Base-by-base conservation (phyloP, 805 yeast species). In the Cyberlindnera sargentensis region DNA sequence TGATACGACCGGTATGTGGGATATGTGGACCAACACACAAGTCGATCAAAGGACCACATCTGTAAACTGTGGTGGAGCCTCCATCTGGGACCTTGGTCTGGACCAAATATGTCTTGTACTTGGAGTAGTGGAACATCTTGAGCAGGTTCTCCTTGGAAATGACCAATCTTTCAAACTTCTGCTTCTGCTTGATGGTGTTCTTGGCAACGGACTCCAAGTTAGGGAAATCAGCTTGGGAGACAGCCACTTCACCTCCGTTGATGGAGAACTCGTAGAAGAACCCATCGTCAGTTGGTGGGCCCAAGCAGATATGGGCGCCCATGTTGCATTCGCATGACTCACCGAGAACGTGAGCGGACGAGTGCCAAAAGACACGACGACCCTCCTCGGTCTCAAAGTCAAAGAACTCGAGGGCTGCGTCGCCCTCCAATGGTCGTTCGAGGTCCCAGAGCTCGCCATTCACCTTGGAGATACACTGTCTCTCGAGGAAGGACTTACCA, bases 241-340 rank as follows among this genome's bases (percentile, higher is more conserved):
- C 90, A 11, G 74, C 84, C 44, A 76, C 74, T 52, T 82, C 81
- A 50, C 82, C 80, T 56, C 91, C 90, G 47, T 78, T 75, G 59
- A 89, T 80, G 45, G 95, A 74, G 84, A 93, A 89, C 64, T 93
- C 99, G 67, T 93, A 93, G 72, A 91, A 93, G 70, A 93, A 93
- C 37, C 99, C 99, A 51, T 91, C 98, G 43, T 83, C 88, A 47
- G 96, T 91, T 64, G 99, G 99, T 30, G 99, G 99, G 53, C 99
- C 99, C 51, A 81, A 71, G 64, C 87, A 80, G 52, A 93, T 79
- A 64, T 91, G 96, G 52, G 95, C 95, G 54, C 97, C 98, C 64
- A 83, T 73, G 66, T 88, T 93, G 65, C 96, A 84, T 71, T 93
- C 99, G 72, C 96, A 85, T 39, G 97, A 91, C 72, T 93, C 99